Evolutionary conservation across 805 yeast species (phyloP), one percentile per base, ranked within the genome.

Genomic region (Cyberlindnera samutprakarnensis): DNA sequence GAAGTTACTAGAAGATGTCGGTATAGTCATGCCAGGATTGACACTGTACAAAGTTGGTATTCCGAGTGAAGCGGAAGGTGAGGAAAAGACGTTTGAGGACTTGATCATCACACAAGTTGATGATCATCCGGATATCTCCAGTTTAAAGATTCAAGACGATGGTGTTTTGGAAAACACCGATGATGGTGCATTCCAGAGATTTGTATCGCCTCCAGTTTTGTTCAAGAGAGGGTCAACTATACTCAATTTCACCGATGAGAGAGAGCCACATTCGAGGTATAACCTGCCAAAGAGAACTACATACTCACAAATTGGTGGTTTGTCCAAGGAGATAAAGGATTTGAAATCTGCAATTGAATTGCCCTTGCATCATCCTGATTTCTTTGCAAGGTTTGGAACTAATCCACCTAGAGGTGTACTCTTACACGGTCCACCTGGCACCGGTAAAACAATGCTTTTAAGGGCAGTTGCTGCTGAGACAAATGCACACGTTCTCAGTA

Each of bases 401-500:
- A 68, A 79, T 7, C 96, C 98, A 7, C 96, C 96, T 11, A 66
- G 96, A 36, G 98, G 98, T 22, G 75, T 90, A n/a, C 60, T 90
- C 12, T 58, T 90, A 10, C 95, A 90, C 59, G 98, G 98, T 0
- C 95, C 96, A 3, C 92, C 97, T 3, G 98, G 98, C 4, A 90
- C 96, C 0, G 98, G 98, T 31, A 90, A 90, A 54, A 83, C 96
- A 1, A 74, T 88, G 85, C 66, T 92, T 7, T 63, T 92, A 23
- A 70, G 83, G 33, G 80, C 95, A 18, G 76, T 90, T 8, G 94
- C 95, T 0, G 67, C 75, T 40, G 90, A 81, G 37, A 63, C 72
- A 2, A 70, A 79, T 39, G 94, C 94, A 0, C 98, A 90, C 55
- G 76, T 90, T 0, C 64, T 92, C 27, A 77, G 82, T 3, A 79